These are phyloP conservation scores for Puccinia horiana DNA, from an alignment of 1,284 basidiomycete genomes.

Conservation along the genomic window DNA sequence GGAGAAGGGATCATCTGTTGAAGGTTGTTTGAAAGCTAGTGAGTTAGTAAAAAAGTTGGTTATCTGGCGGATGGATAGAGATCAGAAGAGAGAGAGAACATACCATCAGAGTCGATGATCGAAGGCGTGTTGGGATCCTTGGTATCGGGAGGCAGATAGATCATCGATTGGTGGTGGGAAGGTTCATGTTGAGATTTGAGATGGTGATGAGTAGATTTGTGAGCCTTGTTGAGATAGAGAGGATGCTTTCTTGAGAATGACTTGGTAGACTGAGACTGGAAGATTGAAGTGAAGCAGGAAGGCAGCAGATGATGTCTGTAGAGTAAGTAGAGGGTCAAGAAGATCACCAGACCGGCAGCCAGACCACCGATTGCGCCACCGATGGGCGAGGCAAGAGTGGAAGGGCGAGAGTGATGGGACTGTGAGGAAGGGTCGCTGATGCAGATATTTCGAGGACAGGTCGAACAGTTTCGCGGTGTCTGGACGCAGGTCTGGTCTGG, in stretches of 20 bases:
- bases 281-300: slow-evolving; percentile 5
- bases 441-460: slow-evolving; percentile 41
- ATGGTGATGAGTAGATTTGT: neutral
- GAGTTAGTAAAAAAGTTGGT: neutral
- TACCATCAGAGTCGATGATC: slow-evolving; percentile 9
- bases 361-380: slow-evolving; percentile 38
- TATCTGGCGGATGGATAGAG: neutral
- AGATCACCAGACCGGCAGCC: neutral
- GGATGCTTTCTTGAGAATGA: neutral
- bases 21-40: neutral
- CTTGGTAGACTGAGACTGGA: neutral
- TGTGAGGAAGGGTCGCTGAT: neutral
- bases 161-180: slow-evolving; percentile 2
- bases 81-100: neutral
- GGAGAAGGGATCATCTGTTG: slow-evolving; percentile 40
- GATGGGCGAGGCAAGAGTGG: neutral
- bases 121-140: neutral
- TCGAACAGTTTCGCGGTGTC: slow-evolving; percentile 30
- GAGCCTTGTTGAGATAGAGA: neutral
- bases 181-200: neutral
- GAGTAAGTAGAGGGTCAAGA: slow-evolving; percentile 16
- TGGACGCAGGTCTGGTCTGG: slow-evolving; percentile 38
- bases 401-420: neutral
- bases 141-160: slow-evolving; percentile 5
- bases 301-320: neutral